Percentiles rank a stretch among this genome's conserved stretches.
phyloP scores from a whole-genome alignment of 371 early-diverging fungal species.

The Actinomortierella ambigua region DNA sequence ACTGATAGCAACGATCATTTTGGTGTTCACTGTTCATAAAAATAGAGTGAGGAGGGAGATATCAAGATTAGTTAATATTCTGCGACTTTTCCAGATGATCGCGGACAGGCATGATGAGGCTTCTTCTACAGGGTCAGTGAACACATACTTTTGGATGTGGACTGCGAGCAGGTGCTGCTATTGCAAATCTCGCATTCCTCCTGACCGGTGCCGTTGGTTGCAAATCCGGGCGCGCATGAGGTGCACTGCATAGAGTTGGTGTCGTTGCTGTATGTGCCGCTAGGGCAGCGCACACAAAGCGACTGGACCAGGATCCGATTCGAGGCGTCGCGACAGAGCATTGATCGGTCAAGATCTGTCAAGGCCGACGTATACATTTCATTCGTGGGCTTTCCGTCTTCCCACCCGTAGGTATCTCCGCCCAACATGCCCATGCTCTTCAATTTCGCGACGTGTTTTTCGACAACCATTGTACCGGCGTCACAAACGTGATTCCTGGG shows the following conservation, averaged over 20 bases:
- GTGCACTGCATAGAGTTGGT: constrained; percentile 20
- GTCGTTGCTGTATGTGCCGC: constrained; percentile 37
- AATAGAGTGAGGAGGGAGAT: background rate
- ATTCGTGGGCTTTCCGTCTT: constrained; percentile 22
- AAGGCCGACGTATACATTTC: constrained; percentile 20
- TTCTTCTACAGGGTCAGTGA: too few relatives aligned
- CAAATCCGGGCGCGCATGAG: constrained; percentile 14
- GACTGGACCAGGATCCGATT: constrained; percentile 38
- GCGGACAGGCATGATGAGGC: too few relatives aligned
- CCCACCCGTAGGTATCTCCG: too few relatives aligned
- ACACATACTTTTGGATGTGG: constrained; percentile 13
- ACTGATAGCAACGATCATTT: constrained; percentile 39
- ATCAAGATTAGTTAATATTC: background rate
- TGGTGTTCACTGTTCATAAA: constrained; percentile 8
- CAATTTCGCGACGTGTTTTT: too few relatives aligned
- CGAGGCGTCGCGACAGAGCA: constrained; percentile 43
- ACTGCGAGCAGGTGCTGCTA: constrained; percentile 8
- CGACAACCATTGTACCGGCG: constrained; percentile 19
- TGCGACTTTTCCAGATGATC: too few relatives aligned
- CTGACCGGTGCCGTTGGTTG: constrained; percentile 27
- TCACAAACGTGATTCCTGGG: constrained; percentile 19
- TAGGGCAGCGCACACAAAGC: constrained; percentile 40
- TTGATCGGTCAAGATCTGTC: constrained; percentile 31
- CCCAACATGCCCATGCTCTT: too few relatives aligned
- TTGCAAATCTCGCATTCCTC: constrained; percentile 16